These are phyloP conservation scores for Lentinula edodes DNA, from an alignment of 768 basidiomycete genomes.

Conservation along the genomic window DNA sequence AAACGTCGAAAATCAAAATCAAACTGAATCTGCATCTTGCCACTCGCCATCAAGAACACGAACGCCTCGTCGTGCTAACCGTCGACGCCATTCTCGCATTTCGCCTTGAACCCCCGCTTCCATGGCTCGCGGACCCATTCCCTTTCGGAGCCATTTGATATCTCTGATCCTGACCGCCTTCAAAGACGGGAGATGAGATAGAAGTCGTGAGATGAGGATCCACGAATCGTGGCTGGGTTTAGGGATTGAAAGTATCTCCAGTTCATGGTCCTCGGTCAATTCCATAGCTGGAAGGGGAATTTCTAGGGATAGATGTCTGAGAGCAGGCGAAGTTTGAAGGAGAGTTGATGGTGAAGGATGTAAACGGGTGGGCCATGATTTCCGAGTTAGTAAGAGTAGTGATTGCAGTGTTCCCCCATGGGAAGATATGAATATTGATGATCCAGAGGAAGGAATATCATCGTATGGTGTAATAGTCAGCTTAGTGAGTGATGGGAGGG, in stretches of 20 bases:
- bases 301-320: slow-evolving; percentile 72
- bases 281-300: slow-evolving; percentile 52
- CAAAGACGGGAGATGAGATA: slow-evolving; percentile 54
- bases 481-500: slow-evolving; percentile 58
- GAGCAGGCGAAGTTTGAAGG: slow-evolving; percentile 43
- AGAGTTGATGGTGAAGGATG: slow-evolving; percentile 49
- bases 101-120: slow-evolving; percentile 78
- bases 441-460: slow-evolving; percentile 54
- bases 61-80: slow-evolving; percentile 52
- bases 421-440: slow-evolving; percentile 49
- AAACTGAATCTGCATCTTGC: slow-evolving; percentile 35
- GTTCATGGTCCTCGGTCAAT: slow-evolving; percentile 30
- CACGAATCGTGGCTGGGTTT: slow-evolving; percentile 63
- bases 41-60: slow-evolving; percentile 69
- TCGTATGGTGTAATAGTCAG: slow-evolving; percentile 72
- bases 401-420: slow-evolving; percentile 58
- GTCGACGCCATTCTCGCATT: slow-evolving; percentile 67
- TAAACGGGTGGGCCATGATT: slow-evolving; percentile 58
- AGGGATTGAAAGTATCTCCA: slow-evolving; percentile 70
- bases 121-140: slow-evolving; percentile 59
- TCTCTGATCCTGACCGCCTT: slow-evolving; percentile 57
- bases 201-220: slow-evolving; percentile 44
- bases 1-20: not conserved
- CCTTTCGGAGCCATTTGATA: slow-evolving; percentile 67
- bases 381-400: slow-evolving; percentile 63